Evolutionary conservation across 1,284 basidiomycete genomes (phyloP), one percentile per base, ranked within the genome.

Genomic region (Hymenochaete sp.): DNA sequence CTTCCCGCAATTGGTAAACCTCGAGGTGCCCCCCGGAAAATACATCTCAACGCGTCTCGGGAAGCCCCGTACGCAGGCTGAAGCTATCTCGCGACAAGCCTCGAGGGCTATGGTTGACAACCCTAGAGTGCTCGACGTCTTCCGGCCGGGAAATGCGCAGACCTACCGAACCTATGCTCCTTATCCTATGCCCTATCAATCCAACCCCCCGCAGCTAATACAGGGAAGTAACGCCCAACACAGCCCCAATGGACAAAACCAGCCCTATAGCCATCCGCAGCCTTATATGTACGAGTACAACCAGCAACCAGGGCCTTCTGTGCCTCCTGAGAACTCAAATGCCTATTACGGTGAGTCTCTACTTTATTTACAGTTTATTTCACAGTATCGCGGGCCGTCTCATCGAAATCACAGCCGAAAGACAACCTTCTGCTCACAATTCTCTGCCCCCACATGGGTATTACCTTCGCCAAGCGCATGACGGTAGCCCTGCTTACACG

Each of bases 141-240:
- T 58, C 27, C 57, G 57, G 39, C 44, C 59, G 21, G 51, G 58
- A 32, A 49, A 41, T 25, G 43, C 57, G 8, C 55, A 65, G 4
- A 55, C 64, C 11, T 51, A 62, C 3, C 69, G 76, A 38, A 73
- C 72, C 37, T 80, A 74, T 54, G 77, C 75, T 4, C 63, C 77
- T 3, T 80, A 77, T 57, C 72, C 77, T 7, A 25, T 51, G 26
- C 49, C 49, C 24, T 51, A 51, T 31, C 40, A 45, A 26, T 43
- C 38, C 14, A 37, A 43, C 25, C 42, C 48, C 21, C 45, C 45
- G 16, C 13, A 28, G 9, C 25, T 18, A 24, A 13, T 40, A n/a
- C n/a, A n/a, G n/a, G n/a, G n/a, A n/a, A n/a, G n/a, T n/a, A n/a
- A n/a, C n/a, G n/a, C n/a, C n/a, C n/a, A n/a, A n/a, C n/a, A n/a